phyloP scores from a whole-genome alignment of 306 rosid species.

The Inga laurina region DNA sequence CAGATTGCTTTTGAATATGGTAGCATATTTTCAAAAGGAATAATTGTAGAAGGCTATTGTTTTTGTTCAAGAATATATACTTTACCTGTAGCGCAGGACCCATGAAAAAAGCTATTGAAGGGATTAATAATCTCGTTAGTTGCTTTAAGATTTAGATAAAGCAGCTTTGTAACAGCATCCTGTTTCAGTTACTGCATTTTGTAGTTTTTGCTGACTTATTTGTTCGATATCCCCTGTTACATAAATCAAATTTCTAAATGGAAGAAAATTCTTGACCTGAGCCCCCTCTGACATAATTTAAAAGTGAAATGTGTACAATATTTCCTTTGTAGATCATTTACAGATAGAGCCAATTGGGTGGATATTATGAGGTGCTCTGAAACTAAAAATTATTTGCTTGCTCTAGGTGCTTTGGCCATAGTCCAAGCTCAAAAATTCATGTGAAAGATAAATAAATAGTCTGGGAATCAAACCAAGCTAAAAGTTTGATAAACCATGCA shows the following conservation, averaged over 20 bases:
- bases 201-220: not conserved
- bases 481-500: not conserved
- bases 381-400: not conserved
- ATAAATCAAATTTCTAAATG: not conserved
- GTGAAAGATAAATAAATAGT: not conserved
- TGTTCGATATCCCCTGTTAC: not conserved
- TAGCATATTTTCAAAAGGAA: not conserved
- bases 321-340: not conserved
- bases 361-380: not conserved
- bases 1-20: not conserved
- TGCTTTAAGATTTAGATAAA: not conserved
- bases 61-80: not conserved
- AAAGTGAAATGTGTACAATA: not conserved
- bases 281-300: not conserved
- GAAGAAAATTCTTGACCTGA: not conserved
- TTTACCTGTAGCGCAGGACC: too few species aligned
- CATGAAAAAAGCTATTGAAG: too few species aligned
- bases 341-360: not conserved
- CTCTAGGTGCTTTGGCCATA: not conserved
- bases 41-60: not conserved
- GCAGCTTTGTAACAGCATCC: not conserved
- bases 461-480: not conserved
- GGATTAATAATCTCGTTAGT: not conserved
- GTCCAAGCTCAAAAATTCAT: not conserved
- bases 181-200: not conserved